Base-by-base conservation (phyloP, 345 rosid genomes). In the Excoecaria cochinchinensis region DNA sequence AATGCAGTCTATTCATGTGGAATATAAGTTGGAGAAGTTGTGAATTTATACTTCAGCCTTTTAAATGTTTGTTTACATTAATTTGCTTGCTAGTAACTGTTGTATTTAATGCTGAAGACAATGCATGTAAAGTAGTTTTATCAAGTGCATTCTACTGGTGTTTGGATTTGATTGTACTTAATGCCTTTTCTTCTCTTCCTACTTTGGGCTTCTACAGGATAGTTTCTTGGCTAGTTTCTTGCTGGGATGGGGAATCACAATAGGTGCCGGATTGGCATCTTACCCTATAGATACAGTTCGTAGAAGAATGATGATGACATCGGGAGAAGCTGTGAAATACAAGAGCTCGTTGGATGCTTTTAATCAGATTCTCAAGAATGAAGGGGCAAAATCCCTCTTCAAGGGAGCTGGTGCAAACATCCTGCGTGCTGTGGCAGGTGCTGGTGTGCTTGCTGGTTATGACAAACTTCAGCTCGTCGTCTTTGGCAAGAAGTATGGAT, bases 281-380 rank as follows among this genome's bases (percentile, higher is more conserved):
- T 79, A 83, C 44, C 83, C 83, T 4, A 59, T 83, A 36, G 81
- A 83, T 60, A 79, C 77, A 0, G 74, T 79, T 24, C 57, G 69
- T 3, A 46, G 74, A 76, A 79, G 85, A 56, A 77, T 77, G 85
- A 79, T 83, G 85, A 79, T 83, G 85, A 83, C 81, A 5, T 79
- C 83, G 24, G 82, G 83, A 17, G 86, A 83, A 78, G 79, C 79
- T 47, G 73, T 77, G 25, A 80, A 75, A 71, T 80, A 80, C 48
- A 77, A 77, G 72, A 80, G 70, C 61, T 77, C 82, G 0, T 16
- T 69, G 25, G 67, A 75, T 78, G 86, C 84, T 12, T 78, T 83
- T 72, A 21, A 14, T 3, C 77, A 78, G 80, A 80, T 80, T 4
- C 0, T 80, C 63, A 67, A 80, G 80, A 80, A 76, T 8, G 83